A percentile compares a stretch with the other conserved stretches of the same genome.
Conservation (phyloP, 495 filamentous ascomycete genomes). For the Daldinia decipiens region DNA sequence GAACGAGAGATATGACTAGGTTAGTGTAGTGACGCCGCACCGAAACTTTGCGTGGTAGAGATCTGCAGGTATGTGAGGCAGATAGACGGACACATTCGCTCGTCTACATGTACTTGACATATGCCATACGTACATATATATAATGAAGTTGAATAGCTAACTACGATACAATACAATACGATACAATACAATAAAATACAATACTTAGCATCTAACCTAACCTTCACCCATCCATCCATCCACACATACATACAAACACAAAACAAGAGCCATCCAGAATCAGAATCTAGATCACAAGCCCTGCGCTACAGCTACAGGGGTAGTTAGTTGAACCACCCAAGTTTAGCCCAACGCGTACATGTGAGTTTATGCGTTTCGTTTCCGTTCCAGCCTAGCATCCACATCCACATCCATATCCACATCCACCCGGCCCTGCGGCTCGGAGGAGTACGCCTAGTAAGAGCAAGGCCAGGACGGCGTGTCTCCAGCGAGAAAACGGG, state of each 20-base stretch:
- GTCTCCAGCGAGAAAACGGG: conserved; percentile 5
- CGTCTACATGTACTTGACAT: not conserved
- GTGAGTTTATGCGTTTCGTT: conserved; percentile 41
- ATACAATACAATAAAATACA: too few species aligned
- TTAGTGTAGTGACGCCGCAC: not conserved
- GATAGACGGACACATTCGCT: not conserved
- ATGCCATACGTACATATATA: not conserved
- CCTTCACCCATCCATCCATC: not conserved
- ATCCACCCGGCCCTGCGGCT: conserved; percentile 23
- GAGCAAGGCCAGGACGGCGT: conserved; percentile 4
- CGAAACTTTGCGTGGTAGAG: not conserved
- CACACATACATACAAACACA: not conserved
- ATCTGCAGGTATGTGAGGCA: not conserved
- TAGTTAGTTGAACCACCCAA: not conserved
- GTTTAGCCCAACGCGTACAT: not conserved
- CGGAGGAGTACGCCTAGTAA: conserved; percentile 11
- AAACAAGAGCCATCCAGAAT: not conserved
- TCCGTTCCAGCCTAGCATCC: conserved; percentile 25
- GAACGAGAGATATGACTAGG: not conserved
- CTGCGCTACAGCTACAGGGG: conserved; percentile 1
- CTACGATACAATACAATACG: too few species aligned
- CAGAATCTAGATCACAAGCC: not conserved
- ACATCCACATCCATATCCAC: not conserved
- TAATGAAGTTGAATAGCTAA: too few species aligned
- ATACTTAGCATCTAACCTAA: not conserved